phyloP scores from a whole-genome alignment of 2,329 filamentous ascomycete species.

The Venturia asperata region DNA sequence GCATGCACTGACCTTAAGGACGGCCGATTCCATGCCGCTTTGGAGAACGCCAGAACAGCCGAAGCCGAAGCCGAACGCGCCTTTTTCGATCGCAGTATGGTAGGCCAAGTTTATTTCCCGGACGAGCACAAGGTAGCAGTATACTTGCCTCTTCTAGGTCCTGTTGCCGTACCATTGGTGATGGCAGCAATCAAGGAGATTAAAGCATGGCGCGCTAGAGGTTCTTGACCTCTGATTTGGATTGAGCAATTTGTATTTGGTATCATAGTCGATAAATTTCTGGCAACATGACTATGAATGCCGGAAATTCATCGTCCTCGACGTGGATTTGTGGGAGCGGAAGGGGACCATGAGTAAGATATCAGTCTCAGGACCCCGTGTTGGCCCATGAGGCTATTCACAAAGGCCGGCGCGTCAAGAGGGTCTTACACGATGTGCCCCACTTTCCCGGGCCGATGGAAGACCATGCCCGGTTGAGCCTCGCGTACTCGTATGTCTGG shows the following conservation, averaged over 20 bases:
- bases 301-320: too few relatives aligned
- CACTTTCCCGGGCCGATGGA: neutral
- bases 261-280: neutral
- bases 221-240: neutral
- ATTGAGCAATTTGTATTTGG: neutral
- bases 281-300: too few relatives aligned
- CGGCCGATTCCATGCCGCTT: conserved; percentile 56
- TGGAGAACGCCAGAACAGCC: conserved; percentile 75
- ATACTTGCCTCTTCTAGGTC: conserved; percentile 84
- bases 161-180: conserved; percentile 80
- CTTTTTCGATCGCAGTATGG: conserved; percentile 99
- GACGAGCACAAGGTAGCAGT: conserved; percentile 98
- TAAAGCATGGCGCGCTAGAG: neutral
- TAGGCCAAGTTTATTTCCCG: conserved; percentile 95
- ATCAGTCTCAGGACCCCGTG: too few relatives aligned
- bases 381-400: too few relatives aligned
- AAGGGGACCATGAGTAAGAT: too few relatives aligned
- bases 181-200: conserved; percentile 74
- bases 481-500: neutral
- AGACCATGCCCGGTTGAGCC: neutral
- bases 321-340: too few relatives aligned
- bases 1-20: conserved; percentile 65
- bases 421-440: conserved; percentile 1
- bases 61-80: conserved; percentile 85
- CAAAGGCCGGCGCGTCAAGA: neutral